phyloP scores from a whole-genome alignment of 805 yeast genomes.

The Sungouiozyma intestinalis region DNA sequence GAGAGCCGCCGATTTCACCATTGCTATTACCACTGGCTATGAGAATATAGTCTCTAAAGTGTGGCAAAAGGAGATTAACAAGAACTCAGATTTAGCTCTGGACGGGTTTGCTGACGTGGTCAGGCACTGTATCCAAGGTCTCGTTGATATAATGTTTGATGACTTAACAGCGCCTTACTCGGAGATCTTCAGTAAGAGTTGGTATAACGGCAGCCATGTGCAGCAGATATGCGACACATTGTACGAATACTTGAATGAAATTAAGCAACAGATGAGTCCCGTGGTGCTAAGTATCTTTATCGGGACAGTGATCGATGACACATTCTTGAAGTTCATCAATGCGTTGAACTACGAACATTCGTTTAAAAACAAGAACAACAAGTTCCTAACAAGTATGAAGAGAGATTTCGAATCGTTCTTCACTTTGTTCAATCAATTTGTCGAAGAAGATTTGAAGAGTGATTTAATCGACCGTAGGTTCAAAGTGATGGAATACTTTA shows the following conservation, averaged over 20 bases:
- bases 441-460: constrained; percentile 28
- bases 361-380: constrained; percentile 34
- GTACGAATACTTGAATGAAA: constrained; percentile 63
- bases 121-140: constrained; percentile 46
- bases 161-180: constrained; percentile 58
- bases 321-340: constrained; percentile 39
- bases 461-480: constrained; percentile 39
- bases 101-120: constrained; percentile 75
- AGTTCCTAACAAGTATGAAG: constrained; percentile 42
- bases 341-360: constrained; percentile 36
- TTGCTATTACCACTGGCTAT: constrained; percentile 55
- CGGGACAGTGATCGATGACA: constrained; percentile 44
- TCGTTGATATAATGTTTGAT: constrained; percentile 54
- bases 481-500: constrained; percentile 48
- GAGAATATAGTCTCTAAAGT: constrained; percentile 50
- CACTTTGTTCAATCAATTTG: constrained; percentile 39
- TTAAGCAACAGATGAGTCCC: constrained; percentile 42
- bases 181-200: constrained; percentile 51
- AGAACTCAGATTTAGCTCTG: constrained; percentile 50
- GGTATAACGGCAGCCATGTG: constrained; percentile 56
- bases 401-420: constrained; percentile 51
- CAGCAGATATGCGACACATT: constrained; percentile 60
- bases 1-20: constrained; percentile 57
- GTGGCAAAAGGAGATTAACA: constrained; percentile 49
- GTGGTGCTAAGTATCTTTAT: constrained; percentile 43